A percentile compares a stretch with the other conserved stretches of the same genome.
Conservation (phyloP, 768 basidiomycete species). For the Xerocomellus amylosporus region DNA sequence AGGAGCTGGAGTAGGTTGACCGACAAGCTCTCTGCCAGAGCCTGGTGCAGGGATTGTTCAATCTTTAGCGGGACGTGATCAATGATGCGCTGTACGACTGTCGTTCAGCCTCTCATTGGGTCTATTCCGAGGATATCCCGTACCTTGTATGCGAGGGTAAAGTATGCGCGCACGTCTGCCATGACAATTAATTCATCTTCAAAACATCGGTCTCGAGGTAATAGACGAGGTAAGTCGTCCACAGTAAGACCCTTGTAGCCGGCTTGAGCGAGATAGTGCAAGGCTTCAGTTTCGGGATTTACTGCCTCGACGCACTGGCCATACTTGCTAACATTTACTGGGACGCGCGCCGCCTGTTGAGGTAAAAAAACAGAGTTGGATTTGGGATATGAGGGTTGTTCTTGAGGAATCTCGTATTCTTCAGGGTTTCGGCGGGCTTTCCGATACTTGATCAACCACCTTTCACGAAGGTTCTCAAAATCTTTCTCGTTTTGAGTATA, state of each 20-base stretch:
- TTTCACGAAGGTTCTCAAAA: conserved; percentile 14
- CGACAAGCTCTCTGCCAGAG: conserved; percentile 36
- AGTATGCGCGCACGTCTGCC: conserved; percentile 56
- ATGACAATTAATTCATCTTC: conserved; percentile 49
- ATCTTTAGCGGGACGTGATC: conserved; percentile 53
- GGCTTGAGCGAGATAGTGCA: conserved; percentile 30
- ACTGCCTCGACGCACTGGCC: too few species aligned
- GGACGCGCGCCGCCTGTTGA: too few species aligned
- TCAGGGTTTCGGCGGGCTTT: conserved; percentile 1
- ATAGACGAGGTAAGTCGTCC: conserved; percentile 28
- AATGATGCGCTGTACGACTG: conserved; percentile 44
- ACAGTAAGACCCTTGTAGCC: conserved; percentile 24
- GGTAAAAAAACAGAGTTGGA: too few species aligned
- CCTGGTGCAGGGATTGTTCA: conserved; percentile 43
- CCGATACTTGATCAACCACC: conserved; percentile 29
- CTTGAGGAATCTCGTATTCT: background rate
- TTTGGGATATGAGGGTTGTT: background rate
- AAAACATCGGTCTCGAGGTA: conserved; percentile 24
- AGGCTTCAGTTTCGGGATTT: conserved; percentile 4
- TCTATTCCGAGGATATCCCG: background rate
- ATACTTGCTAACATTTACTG: too few species aligned
- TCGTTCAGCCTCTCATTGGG: background rate
- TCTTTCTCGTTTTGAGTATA: conserved; percentile 39
- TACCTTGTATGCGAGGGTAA: conserved; percentile 54
- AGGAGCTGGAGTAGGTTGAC: conserved; percentile 36